phyloP scores from a whole-genome alignment of 306 rosid genomes.

The Fagus sylvatica region DNA sequence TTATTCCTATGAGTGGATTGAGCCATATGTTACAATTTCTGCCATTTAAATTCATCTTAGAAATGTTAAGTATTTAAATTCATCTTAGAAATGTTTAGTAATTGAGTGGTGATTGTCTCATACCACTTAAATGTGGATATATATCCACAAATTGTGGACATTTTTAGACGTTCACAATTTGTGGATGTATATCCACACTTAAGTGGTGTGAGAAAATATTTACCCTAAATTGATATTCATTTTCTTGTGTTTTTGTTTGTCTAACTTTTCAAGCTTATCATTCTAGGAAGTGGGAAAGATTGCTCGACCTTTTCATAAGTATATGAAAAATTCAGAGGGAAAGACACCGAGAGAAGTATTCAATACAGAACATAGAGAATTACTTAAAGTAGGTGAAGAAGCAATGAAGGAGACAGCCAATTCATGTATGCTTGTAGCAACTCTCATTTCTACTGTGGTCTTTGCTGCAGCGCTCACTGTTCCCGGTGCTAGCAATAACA shows the following conservation, averaged over 20 bases:
- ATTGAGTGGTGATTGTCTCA: no score
- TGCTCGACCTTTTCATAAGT: not conserved
- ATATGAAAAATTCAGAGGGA: not conserved
- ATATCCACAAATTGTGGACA: no score
- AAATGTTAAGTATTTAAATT: not conserved
- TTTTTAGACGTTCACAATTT: no score
- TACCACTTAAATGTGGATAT: no score
- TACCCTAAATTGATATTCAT: not conserved
- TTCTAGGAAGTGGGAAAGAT: not conserved
- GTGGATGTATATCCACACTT: no score
- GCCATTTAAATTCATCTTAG: not conserved
- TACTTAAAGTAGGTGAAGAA: not conserved
- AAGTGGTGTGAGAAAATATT: no score
- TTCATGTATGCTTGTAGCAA: conserved; percentile 26
- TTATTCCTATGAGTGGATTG: no score
- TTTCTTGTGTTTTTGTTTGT: no score
- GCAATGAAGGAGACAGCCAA: not conserved
- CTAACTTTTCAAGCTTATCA: not conserved
- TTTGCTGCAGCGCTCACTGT: conserved; percentile 1
- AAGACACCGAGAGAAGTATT: conserved; percentile 3
- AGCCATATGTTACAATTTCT: no score
- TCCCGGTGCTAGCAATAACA: not conserved
- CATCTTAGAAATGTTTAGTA: no score
- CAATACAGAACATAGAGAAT: not conserved
- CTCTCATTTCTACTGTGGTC: conserved; percentile 7